phyloP scores from a whole-genome alignment of 2,329 filamentous ascomycete genomes.

The Alternaria sp. region DNA sequence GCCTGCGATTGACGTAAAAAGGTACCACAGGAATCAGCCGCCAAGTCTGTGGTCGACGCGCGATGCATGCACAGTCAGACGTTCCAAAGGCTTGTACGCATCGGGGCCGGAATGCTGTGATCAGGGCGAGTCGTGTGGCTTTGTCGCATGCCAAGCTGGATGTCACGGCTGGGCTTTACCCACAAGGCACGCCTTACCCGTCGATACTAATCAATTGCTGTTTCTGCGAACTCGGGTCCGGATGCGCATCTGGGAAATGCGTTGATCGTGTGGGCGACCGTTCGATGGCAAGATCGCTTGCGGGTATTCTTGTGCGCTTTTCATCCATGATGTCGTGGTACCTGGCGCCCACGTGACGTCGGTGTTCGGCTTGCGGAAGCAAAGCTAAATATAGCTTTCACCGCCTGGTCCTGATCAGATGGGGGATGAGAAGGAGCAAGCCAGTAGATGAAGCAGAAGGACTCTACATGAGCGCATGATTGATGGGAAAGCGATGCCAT shows the following conservation, averaged over 20 bases:
- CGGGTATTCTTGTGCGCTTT: too few species aligned
- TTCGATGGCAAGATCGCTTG: not conserved
- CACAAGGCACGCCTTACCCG: not conserved
- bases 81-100: fast-evolving
- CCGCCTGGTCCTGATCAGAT: not conserved
- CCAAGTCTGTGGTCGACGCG: too few species aligned
- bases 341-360: not conserved
- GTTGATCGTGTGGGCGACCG: not conserved
- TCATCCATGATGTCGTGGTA: not conserved
- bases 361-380: not conserved
- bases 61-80: not conserved
- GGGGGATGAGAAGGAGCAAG: not conserved
- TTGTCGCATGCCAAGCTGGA: not conserved
- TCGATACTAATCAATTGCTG: not conserved
- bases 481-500: too few species aligned
- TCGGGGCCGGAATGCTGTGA: not conserved
- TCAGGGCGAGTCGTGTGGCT: not conserved
- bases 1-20: not conserved
- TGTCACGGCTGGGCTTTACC: not conserved
- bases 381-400: not conserved
- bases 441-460: too few species aligned
- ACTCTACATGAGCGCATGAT: too few species aligned
- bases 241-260: not conserved
- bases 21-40: not conserved
- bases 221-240: not conserved